Percentiles rank a stretch among this genome's conserved stretches.
phyloP scores from a whole-genome alignment of 2,329 filamentous ascomycete genomes.

The Hymenoscyphus linearis region DNA sequence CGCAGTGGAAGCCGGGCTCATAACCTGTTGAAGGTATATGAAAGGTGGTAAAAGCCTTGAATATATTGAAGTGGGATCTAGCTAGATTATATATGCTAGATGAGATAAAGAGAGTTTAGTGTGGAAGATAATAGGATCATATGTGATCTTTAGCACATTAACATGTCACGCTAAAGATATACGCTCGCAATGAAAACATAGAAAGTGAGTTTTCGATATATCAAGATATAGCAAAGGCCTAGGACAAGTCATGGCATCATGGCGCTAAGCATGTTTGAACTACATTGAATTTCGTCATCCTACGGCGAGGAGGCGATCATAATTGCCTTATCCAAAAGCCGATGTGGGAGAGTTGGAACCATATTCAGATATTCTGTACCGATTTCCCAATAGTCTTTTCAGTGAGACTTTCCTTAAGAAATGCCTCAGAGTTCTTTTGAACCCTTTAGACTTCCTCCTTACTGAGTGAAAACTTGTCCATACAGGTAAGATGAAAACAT shows the following conservation, averaged over 20 bases:
- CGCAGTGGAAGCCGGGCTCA: no score
- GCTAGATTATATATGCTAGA: no score
- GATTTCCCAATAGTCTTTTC: not conserved
- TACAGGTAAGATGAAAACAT: constrained; percentile 34
- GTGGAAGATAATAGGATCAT: no score
- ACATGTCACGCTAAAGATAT: constrained; percentile 14
- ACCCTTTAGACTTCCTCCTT: constrained; percentile 43
- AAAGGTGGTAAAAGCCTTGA: no score
- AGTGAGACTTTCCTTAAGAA: constrained; percentile 29
- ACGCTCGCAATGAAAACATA: constrained; percentile 6
- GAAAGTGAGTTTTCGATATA: constrained; percentile 39
- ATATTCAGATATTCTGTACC: constrained; percentile 25
- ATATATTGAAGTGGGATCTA: no score
- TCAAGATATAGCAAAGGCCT: constrained; percentile 30
- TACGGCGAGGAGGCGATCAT: constrained; percentile 34
- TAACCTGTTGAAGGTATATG: no score
- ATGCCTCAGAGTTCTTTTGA: constrained; percentile 32
- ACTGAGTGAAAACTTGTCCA: constrained; percentile 41
- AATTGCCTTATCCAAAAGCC: constrained; percentile 37
- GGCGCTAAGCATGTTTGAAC: constrained; percentile 31
- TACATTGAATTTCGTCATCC: constrained; percentile 35
- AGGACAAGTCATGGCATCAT: constrained; percentile 26
- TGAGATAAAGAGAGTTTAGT: no score
- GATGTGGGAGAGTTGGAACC: constrained; percentile 38
- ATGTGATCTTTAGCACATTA: no score